A percentile compares a stretch with the other conserved stretches of the same genome.
Conservation (phyloP, 1,139 yeast genomes). For the Taiozyma sp. region DNA sequence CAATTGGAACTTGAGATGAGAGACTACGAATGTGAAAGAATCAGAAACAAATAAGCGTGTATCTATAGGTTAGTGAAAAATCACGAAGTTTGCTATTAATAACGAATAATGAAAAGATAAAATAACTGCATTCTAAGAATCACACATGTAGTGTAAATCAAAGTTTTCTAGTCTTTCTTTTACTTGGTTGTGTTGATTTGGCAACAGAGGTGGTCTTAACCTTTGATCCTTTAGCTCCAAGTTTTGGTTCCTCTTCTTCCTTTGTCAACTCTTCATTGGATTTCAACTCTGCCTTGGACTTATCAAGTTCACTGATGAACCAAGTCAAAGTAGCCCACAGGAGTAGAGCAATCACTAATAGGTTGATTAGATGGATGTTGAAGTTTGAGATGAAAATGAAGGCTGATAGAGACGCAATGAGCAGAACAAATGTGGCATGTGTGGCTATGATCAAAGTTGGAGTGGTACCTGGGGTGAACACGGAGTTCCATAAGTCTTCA, state of each 20-base stretch:
- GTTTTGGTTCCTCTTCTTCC: conserved; percentile 9
- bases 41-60: background rate
- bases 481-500: conserved; percentile 80
- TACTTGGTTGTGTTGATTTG: background rate
- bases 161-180: conserved; percentile 12
- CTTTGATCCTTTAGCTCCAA: conserved; percentile 2
- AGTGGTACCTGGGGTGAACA: conserved; percentile 91
- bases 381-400: conserved; percentile 63
- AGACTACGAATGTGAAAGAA: conserved; percentile 17
- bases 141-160: background rate
- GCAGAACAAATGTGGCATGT: conserved; percentile 58
- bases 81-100: background rate
- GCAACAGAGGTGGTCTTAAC: conserved; percentile 6
- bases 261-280: conserved; percentile 34
- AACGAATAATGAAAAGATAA: background rate
- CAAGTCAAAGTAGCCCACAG: conserved; percentile 83
- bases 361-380: conserved; percentile 66
- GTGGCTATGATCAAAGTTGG: conserved; percentile 85
- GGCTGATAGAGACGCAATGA: conserved; percentile 46
- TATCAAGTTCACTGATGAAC: conserved; percentile 74
- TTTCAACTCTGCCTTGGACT: conserved; percentile 31
- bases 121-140: background rate
- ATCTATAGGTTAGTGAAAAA: background rate
- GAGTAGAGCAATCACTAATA: conserved; percentile 62
- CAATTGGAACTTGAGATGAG: conserved; percentile 18